Percentiles rank a stretch among this genome's conserved stretches.
phyloP scores from a whole-genome alignment of 2,329 filamentous ascomycete species.

The Xylaria sp. region DNA sequence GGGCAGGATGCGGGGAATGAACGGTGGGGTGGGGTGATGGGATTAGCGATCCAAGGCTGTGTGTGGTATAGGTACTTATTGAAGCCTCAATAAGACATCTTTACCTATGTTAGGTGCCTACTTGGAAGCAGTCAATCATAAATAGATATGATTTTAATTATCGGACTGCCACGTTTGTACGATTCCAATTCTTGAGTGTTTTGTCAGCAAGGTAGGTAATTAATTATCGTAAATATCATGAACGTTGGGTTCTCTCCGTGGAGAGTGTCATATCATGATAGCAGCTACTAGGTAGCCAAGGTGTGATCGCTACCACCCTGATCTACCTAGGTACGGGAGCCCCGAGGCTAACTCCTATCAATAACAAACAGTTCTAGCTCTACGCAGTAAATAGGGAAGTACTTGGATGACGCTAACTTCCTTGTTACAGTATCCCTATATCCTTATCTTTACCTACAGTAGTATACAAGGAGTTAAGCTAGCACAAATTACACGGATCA shows the following conservation, averaged over 20 bases:
- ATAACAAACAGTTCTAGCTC: no score
- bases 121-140: no score
- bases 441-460: no score
- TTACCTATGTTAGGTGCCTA: no score
- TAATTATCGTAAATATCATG: neutral
- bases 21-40: neutral
- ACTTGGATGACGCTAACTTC: no score
- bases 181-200: neutral
- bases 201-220: neutral
- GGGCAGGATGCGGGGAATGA: neutral
- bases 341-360: no score
- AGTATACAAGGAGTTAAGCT: no score
- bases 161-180: neutral
- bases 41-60: no score
- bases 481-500: no score
- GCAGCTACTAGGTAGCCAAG: neutral
- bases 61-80: neutral
- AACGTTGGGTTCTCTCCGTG: neutral
- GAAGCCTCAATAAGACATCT: neutral
- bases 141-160: neutral
- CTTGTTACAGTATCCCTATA: no score
- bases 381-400: neutral
- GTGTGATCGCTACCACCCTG: slow-evolving; percentile 8
- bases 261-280: neutral
- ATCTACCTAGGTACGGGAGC: neutral